Percentiles rank a stretch among this genome's conserved stretches.
These are phyloP conservation scores for Caryopteris hybrid DNA, from an alignment of 305 asterid genomes.

Conservation along the genomic window DNA sequence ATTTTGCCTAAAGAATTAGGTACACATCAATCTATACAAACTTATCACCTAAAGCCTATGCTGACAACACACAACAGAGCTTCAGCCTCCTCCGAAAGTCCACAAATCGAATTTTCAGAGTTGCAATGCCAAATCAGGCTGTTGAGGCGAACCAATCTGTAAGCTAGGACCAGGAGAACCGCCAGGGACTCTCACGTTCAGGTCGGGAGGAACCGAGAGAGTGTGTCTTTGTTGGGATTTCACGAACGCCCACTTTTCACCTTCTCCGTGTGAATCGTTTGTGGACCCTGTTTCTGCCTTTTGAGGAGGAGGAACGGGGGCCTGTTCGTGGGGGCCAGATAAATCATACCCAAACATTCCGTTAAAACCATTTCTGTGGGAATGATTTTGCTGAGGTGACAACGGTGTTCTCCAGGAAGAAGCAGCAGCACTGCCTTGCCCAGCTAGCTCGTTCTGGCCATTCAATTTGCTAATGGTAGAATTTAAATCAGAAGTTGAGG, in stretches of 20 bases:
- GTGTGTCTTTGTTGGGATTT: conserved; percentile 42
- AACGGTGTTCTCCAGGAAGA: conserved; percentile 33
- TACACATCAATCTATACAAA: conserved; percentile 53
- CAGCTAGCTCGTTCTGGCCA: conserved; percentile 43
- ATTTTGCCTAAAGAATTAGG: conserved; percentile 36
- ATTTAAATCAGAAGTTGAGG: conserved; percentile 35
- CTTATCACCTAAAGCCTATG: conserved; percentile 30
- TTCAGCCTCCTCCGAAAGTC: conserved; percentile 21
- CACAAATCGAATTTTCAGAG: conserved; percentile 39
- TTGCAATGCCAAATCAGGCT: conserved; percentile 88
- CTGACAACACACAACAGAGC: conserved; percentile 10
- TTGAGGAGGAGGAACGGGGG: conserved; percentile 23
- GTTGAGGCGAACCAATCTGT: conserved; percentile 73
- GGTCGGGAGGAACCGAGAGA: conserved; percentile 56
- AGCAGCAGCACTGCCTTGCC: conserved; percentile 26
- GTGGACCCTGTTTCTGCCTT: conserved; percentile 33
- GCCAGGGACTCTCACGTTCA: conserved; percentile 59
- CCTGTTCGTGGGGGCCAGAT: conserved; percentile 22
- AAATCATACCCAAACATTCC: conserved; percentile 38
- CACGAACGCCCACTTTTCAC: conserved; percentile 27
- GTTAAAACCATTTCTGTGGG: conserved; percentile 50
- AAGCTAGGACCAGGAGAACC: conserved; percentile 75
- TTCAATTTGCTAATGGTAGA: conserved; percentile 47
- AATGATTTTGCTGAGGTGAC: conserved; percentile 40
- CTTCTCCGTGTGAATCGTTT: conserved; percentile 20